Base-by-base conservation (phyloP, 2,329 filamentous ascomycete species). In the Endoconidiophora polonica region DNA sequence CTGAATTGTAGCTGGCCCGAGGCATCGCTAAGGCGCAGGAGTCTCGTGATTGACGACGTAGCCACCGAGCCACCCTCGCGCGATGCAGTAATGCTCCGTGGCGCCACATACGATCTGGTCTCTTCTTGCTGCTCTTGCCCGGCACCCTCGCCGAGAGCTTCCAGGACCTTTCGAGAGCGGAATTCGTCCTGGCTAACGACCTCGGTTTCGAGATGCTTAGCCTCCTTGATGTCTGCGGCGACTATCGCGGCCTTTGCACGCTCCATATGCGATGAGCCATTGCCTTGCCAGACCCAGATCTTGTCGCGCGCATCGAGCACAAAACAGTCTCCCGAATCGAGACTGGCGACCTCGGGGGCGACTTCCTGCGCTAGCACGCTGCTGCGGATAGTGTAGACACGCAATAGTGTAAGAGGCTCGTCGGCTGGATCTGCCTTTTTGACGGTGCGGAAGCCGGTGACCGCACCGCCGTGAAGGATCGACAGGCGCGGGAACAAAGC, bases 211-310 rank as follows among this genome's bases (percentile, higher is more conserved):
- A 74, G 59, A 55, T 79, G 73, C 58, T 81, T 82, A 10, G 76
- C 76, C 5, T 75, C 62, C 0, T 73, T 80, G 69, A 78, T 68
- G 53, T 79, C 74, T 57, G 80, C 72, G 3, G 82, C 78, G 2
- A 82, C 76, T 59, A 80, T 76, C 0, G 79, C 79, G 0, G 77
- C 76, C 63, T 78, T 80, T 42, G 73, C 73, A 64, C 80, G 82
- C 58, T 83, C 79, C 75, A 81, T 80, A 0, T 78, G 79, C 44
- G 73, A 77, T 59, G 76, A 79, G 40, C 68, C 69, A 57, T 68
- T 70, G 46, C 79, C 79, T 63, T 83, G 79, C 79, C 79, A 83
- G 3, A 81, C 74, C 69, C 74, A 81, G 56, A 83, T 78, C 65
- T 81, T 81, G 46, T 73, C 66, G 22, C 72, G 71, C 48, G 68